These are phyloP conservation scores for Trypanosoma rangeli DNA, from an alignment of 208 protist genomes.

Conservation along the genomic window DNA sequence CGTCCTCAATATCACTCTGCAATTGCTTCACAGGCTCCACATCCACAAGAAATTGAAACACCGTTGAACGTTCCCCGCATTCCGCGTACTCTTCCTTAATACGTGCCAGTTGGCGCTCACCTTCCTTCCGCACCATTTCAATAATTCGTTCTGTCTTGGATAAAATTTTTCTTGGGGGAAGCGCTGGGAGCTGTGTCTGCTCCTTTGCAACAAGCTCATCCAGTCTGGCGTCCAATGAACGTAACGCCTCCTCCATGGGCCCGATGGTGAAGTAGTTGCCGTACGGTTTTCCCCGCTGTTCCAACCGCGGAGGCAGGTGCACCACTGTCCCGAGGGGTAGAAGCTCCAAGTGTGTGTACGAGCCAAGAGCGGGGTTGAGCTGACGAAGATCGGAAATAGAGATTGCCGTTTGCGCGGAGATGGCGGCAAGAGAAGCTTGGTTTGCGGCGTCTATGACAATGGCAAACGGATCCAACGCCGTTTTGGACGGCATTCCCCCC, in stretches of 20 bases:
- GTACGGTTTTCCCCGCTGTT: slow-evolving; percentile 22
- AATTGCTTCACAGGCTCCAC: slow-evolving; percentile 39
- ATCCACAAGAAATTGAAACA: slow-evolving; percentile 64
- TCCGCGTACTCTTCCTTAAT: slow-evolving; percentile 32
- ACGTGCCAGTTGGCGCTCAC: slow-evolving; percentile 45
- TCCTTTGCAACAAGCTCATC: slow-evolving; percentile 26
- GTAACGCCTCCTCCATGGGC: slow-evolving; percentile 43
- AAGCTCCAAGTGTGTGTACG: slow-evolving; percentile 21
- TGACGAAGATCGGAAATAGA: slow-evolving; percentile 47
- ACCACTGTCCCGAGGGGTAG: slow-evolving; percentile 51
- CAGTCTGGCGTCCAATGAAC: slow-evolving; percentile 34
- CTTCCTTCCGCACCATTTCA: slow-evolving; percentile 42
- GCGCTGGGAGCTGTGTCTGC: neutral
- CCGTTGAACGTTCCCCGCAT: slow-evolving; percentile 30
- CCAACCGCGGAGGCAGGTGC: slow-evolving; percentile 37
- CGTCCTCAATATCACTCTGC: slow-evolving; percentile 26
- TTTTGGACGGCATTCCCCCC: neutral
- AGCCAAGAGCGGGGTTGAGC: slow-evolving; percentile 48
- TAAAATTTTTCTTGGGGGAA: slow-evolving; percentile 46
- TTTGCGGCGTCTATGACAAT: slow-evolving; percentile 3
- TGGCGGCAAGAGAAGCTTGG: slow-evolving; percentile 7
- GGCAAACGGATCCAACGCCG: slow-evolving; percentile 25
- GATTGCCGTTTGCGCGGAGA: slow-evolving; percentile 3
- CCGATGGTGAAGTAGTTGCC: slow-evolving; percentile 51
- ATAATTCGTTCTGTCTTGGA: slow-evolving; percentile 62